These are phyloP conservation scores for Lunularia cruciata DNA, from an alignment of 225 moss, liverwort and hornwort species.

Conservation along the genomic window DNA sequence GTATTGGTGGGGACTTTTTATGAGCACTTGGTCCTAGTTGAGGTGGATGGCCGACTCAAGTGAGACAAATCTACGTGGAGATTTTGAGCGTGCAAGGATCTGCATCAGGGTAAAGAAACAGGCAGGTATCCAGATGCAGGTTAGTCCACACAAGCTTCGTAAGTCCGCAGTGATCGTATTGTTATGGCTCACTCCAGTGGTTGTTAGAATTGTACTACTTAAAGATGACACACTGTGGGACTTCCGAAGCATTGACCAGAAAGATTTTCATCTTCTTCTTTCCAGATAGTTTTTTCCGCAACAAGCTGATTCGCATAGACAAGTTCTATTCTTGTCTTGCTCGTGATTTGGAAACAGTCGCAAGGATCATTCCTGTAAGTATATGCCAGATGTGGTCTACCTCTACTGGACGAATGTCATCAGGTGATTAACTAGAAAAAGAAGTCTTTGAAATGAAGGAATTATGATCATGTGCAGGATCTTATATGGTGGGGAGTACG, in stretches of 20 bases:
- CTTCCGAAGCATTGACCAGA: not conserved
- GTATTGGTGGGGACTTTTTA: slow-evolving; percentile 39
- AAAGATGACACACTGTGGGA: not conserved
- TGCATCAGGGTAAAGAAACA: slow-evolving; percentile 31
- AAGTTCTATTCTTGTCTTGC: slow-evolving; percentile 17
- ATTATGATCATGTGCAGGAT: slow-evolving; percentile 50
- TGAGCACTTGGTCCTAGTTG: slow-evolving; percentile 41
- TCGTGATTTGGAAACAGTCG: slow-evolving; percentile 5
- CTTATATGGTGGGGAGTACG: slow-evolving; percentile 38
- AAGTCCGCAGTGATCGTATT: slow-evolving; percentile 18
- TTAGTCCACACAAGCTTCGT: slow-evolving; percentile 25
- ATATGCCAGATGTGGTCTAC: slow-evolving; percentile 6
- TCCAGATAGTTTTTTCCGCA: not conserved
- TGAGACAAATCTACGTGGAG: slow-evolving; percentile 31
- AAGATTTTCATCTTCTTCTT: not conserved
- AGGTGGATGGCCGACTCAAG: slow-evolving; percentile 29
- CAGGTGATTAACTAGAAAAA: not conserved
- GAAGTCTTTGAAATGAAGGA: slow-evolving; percentile 32
- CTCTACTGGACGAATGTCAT: slow-evolving; percentile 1
- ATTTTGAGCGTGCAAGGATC: slow-evolving; percentile 34
- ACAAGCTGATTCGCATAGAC: not conserved
- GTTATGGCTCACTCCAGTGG: not conserved
- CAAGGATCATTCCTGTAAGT: not conserved
- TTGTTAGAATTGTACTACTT: not conserved
- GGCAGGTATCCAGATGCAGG: slow-evolving; percentile 44